Evolutionary conservation across 257 asterid species (phyloP).

Genomic region (Mitragyna speciosa): DNA sequence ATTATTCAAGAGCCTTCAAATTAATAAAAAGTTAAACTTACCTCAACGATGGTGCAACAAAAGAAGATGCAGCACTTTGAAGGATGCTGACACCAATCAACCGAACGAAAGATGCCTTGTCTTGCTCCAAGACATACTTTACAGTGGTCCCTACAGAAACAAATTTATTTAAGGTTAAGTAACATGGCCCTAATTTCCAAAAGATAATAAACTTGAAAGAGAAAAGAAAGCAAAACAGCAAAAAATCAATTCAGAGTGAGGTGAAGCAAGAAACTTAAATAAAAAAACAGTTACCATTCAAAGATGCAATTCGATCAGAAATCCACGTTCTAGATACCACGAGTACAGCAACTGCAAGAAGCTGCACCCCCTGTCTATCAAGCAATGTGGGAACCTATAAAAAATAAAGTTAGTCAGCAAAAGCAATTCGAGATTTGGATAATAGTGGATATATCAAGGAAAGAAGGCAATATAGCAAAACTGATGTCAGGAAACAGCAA

Average conservation of each 20-base stretch:
- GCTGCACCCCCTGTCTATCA: conserved; percentile 96
- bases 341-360: conserved; percentile 86
- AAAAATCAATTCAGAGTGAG: conserved; percentile 10
- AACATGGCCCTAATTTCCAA: background rate
- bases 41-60: conserved; percentile 97
- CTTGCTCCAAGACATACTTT: conserved; percentile 90
- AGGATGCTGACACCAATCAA: conserved; percentile 92
- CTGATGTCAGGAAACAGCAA: background rate
- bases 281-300: conserved; percentile 61
- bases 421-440: conserved; percentile 15
- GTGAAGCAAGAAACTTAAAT: conserved; percentile 25
- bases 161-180: conserved; percentile 24
- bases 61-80: conserved; percentile 98
- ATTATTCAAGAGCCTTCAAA: background rate
- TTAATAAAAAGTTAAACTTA: conserved; percentile 10
- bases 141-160: conserved; percentile 85
- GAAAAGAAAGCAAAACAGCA: background rate
- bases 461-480: background rate
- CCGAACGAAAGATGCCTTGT: conserved; percentile 78
- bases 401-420: conserved; percentile 16
- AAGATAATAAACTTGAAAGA: background rate
- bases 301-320: conserved; percentile 96
- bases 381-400: conserved; percentile 86
- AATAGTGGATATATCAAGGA: background rate
- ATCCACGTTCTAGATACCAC: conserved; percentile 95